Base-by-base conservation (phyloP, 2,329 filamentous ascomycete genomes). In the Claviceps capensis region DNA sequence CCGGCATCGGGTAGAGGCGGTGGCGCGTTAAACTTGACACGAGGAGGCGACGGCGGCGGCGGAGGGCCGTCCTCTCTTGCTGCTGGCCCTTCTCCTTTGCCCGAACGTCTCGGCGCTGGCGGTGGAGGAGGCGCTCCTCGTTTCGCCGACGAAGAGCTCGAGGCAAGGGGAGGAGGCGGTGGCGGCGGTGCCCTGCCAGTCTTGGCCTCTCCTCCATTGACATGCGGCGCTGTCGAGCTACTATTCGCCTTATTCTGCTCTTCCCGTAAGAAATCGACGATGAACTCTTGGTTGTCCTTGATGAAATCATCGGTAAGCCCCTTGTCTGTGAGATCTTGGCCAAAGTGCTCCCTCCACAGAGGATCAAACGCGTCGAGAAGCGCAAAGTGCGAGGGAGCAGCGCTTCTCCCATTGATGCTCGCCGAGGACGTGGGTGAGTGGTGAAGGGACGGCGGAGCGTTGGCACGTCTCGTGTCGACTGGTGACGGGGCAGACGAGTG, bases 1-100 rank as follows among this genome's bases (percentile, higher is more conserved):
- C 93, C 93, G 53, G 93, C 93, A 66, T 95, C 90, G 52, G 88
- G 81, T 54, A 97, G 70, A 2, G 91, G 87, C 37, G 93, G 93
- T 46, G 93, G 93, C 8, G 88, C 91, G 57, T 82, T 78, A 71
- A 95, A 97, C 60, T 76, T 78, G 8, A 81, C 80, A 49, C 83
- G 78, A 22, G 82, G 78, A 16, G 67, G 66, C 34, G 62, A 59
- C 9, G 76, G 76, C 17, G 83, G 80, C 13, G 83, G 79, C 14
- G 76, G 77, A 22, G 83, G 81, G 16, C 88, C 86, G 14, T 84
- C 79, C 54, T 88, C 84, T 62, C 82, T 76, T 34, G 84, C 78
- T n/a, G 86, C 78, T n/a, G 86, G 80, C 40, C 75, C 72, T 23
- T 81, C 78, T 19, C 65, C 54, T 62, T 79, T 72, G 65, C 73